Conservation (phyloP, 1,139 yeast species). For the Suhomyces bribrorum region DNA sequence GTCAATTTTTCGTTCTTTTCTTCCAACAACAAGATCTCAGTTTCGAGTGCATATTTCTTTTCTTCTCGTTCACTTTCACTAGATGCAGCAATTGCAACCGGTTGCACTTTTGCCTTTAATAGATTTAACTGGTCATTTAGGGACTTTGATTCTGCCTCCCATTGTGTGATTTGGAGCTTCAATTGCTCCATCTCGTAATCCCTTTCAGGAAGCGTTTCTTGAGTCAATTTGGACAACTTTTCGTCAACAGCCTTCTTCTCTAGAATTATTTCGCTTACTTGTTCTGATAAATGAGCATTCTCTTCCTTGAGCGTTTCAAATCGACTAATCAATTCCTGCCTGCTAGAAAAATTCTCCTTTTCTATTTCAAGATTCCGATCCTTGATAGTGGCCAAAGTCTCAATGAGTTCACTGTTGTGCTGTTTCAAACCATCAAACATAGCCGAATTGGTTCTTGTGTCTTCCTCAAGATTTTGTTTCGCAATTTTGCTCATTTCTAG, state of each 20-base stretch:
- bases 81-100: background rate
- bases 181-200: conserved; percentile 27
- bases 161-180: conserved; percentile 16
- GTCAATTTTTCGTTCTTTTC: conserved; percentile 22
- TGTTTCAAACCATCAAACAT: conserved; percentile 11
- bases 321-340: conserved; percentile 7
- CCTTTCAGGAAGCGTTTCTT: conserved; percentile 22
- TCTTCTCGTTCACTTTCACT: conserved; percentile 18
- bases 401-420: background rate
- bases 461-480: conserved; percentile 17
- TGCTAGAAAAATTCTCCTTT: background rate
- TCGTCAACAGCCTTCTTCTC: background rate
- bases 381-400: background rate
- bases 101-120: background rate
- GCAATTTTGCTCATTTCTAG: conserved; percentile 28
- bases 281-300: conserved; percentile 10
- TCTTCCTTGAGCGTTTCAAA: conserved; percentile 18
- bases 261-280: background rate
- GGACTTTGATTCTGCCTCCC: conserved; percentile 8
- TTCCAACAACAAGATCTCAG: conserved; percentile 20
- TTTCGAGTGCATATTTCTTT: conserved; percentile 21
- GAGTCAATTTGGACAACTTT: background rate
- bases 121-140: background rate
- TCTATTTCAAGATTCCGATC: background rate
- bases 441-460: conserved; percentile 8